Base-by-base conservation (phyloP, 108 stramenopile species). In the Nannochloropsis gaditana region DNA sequence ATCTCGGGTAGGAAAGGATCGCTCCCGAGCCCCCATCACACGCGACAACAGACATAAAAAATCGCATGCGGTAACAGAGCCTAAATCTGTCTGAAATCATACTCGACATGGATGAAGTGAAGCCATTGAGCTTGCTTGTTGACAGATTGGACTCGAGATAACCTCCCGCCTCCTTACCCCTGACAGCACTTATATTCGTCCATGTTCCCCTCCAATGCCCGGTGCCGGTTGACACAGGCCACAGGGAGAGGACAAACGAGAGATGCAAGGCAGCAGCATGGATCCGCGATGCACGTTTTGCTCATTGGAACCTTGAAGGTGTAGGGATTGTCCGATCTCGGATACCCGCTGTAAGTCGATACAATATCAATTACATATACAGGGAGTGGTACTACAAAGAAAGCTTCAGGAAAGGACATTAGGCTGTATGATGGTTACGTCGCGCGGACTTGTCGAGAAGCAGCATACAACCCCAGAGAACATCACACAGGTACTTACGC, bases 201-300 rank as follows among this genome's bases (percentile, higher is more conserved):
- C 82, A 82, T 82, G 19, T 82, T 45, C 82, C 82, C 82, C 43
- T 82, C 82, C 43, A 82, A 45, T 19, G 82, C 82, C 82, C 45
- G 17, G 82, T 82, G 45, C 45, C 82, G 82, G 43, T 45, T 82
- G 9, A 45, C 19, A 5, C 45, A 82, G 19, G 9, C 82, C 45
- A 82, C 45, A 9, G 82, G 45, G 5, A 43, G 21, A 19, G 82
- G 82, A 9, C 44, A 45, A 3, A 43, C 43, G 19, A 82, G 19
- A 15, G 45, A 82, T 15, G 82, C 82, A 5, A 82, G 45, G 82
- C 82, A 82, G 9, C 82, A 82, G 82, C 82, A 82, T 19, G 82
- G 82, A 19, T 43, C 45, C 21, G 45, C 43, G 21, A 43, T 9
- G 82, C 82, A 45, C 3, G 43, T 45, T 21, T 82, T 82, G 82